Conservation (phyloP, 352 stramenopile species). For the Globisporangium emineosum region DNA sequence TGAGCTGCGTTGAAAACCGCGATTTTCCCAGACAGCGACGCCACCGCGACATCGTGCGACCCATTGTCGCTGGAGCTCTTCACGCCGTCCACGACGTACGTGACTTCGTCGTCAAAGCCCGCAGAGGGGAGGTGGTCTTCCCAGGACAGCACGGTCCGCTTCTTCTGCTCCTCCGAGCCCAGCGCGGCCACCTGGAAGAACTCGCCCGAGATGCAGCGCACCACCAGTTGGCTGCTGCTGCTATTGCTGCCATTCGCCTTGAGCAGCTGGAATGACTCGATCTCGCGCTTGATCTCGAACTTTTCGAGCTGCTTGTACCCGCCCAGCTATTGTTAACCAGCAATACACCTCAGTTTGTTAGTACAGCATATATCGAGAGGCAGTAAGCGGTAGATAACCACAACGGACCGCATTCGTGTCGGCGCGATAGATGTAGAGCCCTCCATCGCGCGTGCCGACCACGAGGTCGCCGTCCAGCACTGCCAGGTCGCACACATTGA, state of each 20-base stretch:
- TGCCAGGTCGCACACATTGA: constrained; percentile 67
- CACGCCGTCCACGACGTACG: constrained; percentile 48
- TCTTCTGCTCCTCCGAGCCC: constrained; percentile 15
- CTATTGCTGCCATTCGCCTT: not conserved
- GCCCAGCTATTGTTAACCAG: constrained; percentile 25
- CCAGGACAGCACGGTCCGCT: constrained; percentile 32
- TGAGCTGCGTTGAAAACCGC: constrained; percentile 33
- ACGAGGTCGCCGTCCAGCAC: constrained; percentile 54
- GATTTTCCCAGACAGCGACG: constrained; percentile 35
- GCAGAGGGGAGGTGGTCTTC: constrained; percentile 20
- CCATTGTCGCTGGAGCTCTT: constrained; percentile 11
- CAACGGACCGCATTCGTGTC: constrained; percentile 28
- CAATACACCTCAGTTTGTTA: not conserved
- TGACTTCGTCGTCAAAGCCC: constrained; percentile 25
- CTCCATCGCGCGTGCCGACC: constrained; percentile 61
- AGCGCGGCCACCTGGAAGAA: constrained; percentile 36
- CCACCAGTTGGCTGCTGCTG: constrained; percentile 26
- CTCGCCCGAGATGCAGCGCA: constrained; percentile 51
- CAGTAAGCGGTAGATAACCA: not conserved
- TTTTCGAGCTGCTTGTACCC: constrained; percentile 50
- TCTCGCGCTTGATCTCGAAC: constrained; percentile 53
- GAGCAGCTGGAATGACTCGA: constrained; percentile 51
- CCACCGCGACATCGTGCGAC: constrained; percentile 27
- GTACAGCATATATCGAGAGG: not conserved
- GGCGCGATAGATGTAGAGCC: constrained; percentile 47